Conservation (phyloP, 257 asterid species). For the Nyctanthes arbortristis region DNA sequence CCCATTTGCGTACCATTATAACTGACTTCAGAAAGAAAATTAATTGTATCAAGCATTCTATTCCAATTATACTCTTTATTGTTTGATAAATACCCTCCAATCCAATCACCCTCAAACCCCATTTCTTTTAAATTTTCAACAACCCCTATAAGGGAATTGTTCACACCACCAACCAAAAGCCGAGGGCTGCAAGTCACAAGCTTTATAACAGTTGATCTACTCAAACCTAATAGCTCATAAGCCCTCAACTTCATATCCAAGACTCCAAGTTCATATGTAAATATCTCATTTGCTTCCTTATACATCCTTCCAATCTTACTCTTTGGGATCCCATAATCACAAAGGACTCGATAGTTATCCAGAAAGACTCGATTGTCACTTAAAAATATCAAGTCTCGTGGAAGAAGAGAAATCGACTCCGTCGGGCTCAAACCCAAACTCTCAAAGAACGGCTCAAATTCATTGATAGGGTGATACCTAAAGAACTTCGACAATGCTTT, state of each 20-base stretch:
- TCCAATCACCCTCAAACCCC: constrained; percentile 63
- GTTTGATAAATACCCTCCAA: constrained; percentile 60
- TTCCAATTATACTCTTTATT: constrained; percentile 59
- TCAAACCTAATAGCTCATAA: constrained; percentile 61
- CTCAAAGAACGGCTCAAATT: constrained; percentile 90
- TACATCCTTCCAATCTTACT: constrained; percentile 73
- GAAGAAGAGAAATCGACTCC: constrained; percentile 58
- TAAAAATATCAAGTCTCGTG: constrained; percentile 61
- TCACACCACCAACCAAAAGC: constrained; percentile 59
- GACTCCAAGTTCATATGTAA: constrained; percentile 46
- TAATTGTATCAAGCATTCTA: constrained; percentile 49
- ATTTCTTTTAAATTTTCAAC: constrained; percentile 50
- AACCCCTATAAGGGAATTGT: constrained; percentile 44
- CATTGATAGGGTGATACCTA: constrained; percentile 81
- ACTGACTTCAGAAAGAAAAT: constrained; percentile 67
- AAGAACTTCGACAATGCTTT: constrained; percentile 62
- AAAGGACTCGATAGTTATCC: constrained; percentile 66
- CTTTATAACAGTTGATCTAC: constrained; percentile 63
- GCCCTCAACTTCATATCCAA: constrained; percentile 55
- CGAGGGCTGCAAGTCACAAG: constrained; percentile 63
- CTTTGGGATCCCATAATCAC: constrained; percentile 75
- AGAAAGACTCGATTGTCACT: constrained; percentile 63
- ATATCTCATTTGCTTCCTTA: constrained; percentile 62
- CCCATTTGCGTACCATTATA: constrained; percentile 49
- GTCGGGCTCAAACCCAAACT: constrained; percentile 72